These are phyloP conservation scores for Iris macrosiphon DNA, from an alignment of 106 monocot species.

Conservation along the genomic window DNA sequence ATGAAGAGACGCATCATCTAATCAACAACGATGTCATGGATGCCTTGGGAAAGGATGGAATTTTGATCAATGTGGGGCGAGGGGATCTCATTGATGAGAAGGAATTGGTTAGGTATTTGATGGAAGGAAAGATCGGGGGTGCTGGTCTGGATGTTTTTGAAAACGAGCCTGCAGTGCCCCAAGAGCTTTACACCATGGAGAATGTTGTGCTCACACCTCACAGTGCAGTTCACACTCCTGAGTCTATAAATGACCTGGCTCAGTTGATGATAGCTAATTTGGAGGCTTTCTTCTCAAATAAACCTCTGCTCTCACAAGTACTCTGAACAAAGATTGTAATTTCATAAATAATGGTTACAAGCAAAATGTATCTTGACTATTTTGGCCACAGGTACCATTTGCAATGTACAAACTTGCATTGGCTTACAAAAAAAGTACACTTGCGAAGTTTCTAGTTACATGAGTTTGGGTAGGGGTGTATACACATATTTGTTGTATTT, in stretches of 20 bases:
- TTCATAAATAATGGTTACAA: not conserved
- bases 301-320: slow-evolving; percentile 40
- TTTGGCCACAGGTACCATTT: not conserved
- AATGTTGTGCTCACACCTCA: slow-evolving; percentile 61
- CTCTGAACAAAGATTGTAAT: not conserved
- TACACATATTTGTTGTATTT: too few relatives aligned
- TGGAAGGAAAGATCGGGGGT: slow-evolving; percentile 40
- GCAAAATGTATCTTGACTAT: not conserved
- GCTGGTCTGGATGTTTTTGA: slow-evolving; percentile 75
- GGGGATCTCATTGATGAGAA: slow-evolving; percentile 34
- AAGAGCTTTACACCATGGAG: slow-evolving; percentile 36
- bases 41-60: slow-evolving; percentile 45
- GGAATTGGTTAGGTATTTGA: slow-evolving; percentile 28
- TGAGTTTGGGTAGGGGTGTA: too few relatives aligned
- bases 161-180: slow-evolving; percentile 37
- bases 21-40: slow-evolving; percentile 43
- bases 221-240: slow-evolving; percentile 19
- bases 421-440: not conserved
- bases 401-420: not conserved
- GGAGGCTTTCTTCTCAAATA: slow-evolving; percentile 58
- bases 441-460: too few relatives aligned
- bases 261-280: slow-evolving; percentile 30
- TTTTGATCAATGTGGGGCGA: slow-evolving; percentile 40
- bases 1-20: slow-evolving; percentile 46
- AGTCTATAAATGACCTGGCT: slow-evolving; percentile 13